Percentiles rank a stretch among this genome's conserved stretches.
These are phyloP conservation scores for Tetragonia tetragonoides DNA, from an alignment of 148 eudicot species.

Conservation along the genomic window DNA sequence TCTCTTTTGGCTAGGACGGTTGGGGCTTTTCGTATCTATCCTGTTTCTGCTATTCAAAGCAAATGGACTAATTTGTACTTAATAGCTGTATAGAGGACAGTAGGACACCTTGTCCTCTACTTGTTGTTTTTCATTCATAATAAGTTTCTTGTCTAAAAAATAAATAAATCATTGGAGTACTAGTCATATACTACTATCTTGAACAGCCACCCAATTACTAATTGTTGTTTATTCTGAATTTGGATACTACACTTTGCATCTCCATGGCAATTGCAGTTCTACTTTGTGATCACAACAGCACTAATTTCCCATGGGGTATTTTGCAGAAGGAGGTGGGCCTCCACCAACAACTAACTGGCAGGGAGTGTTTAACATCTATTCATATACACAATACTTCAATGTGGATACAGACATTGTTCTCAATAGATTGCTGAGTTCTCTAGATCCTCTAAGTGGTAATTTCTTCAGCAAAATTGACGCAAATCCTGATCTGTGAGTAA, in stretches of 20 bases:
- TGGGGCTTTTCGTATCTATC: too few species aligned
- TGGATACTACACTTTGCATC: not conserved
- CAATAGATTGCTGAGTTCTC: constrained; percentile 75
- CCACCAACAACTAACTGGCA: constrained; percentile 67
- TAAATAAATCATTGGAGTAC: not conserved
- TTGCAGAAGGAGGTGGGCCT: constrained; percentile 66
- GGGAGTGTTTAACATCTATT: constrained; percentile 73
- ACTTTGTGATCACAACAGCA: not conserved
- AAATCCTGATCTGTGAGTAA: constrained; percentile 95
- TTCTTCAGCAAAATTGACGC: constrained; percentile 92
- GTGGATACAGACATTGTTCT: constrained; percentile 88
- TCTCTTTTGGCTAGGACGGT: too few species aligned
- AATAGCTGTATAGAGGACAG: too few species aligned
- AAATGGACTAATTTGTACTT: too few species aligned
- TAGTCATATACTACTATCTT: not conserved
- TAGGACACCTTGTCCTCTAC: too few species aligned
- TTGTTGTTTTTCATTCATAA: too few species aligned
- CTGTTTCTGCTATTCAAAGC: too few species aligned
- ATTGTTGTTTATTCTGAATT: not conserved
- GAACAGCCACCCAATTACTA: not conserved
- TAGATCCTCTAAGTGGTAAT: constrained; percentile 79
- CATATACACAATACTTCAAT: constrained; percentile 85
- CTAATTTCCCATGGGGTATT: constrained; percentile 9
- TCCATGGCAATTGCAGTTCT: not conserved
- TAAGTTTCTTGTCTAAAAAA: too few species aligned